phyloP scores from a whole-genome alignment of 805 yeast genomes.

The Vanderwaltozyma verrucispora region DNA sequence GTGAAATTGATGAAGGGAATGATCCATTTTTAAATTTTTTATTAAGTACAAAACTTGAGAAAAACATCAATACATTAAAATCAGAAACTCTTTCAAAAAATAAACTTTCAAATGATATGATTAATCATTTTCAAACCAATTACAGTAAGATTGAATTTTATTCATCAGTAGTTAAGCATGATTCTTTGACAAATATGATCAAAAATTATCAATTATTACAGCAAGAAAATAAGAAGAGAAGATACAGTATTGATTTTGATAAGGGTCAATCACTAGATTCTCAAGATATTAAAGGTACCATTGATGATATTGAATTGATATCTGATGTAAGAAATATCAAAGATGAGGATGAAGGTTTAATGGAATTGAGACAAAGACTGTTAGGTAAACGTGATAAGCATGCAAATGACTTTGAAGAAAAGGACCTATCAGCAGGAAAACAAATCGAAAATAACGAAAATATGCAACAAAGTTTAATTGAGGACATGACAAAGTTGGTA shows the following conservation, averaged over 20 bases:
- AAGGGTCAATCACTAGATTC: slow-evolving; percentile 3
- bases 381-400: slow-evolving; percentile 12
- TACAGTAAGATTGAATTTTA: slow-evolving; percentile 8
- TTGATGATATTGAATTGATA: slow-evolving; percentile 7
- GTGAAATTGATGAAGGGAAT: slow-evolving; percentile 2
- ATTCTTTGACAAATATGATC: slow-evolving; percentile 4
- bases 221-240: slow-evolving; percentile 10
- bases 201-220: slow-evolving; percentile 12
- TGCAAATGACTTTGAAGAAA: not conserved
- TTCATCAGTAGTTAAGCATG: slow-evolving; percentile 5
- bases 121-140: slow-evolving; percentile 6
- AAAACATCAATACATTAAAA: slow-evolving; percentile 13
- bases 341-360: slow-evolving; percentile 23
- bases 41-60: slow-evolving; percentile 13
- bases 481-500: slow-evolving; percentile 32
- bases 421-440: slow-evolving; percentile 22
- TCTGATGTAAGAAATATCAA: not conserved
- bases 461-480: slow-evolving; percentile 29
- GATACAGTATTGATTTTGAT: slow-evolving; percentile 27
- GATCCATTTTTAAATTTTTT: slow-evolving; percentile 15
- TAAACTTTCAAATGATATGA: not conserved
- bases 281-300: not conserved
- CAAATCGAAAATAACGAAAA: slow-evolving; percentile 30
- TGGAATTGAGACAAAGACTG: slow-evolving; percentile 27
- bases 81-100: not conserved